phyloP scores from a whole-genome alignment of 352 stramenopile species.

The Phytophthora niederhauseri region DNA sequence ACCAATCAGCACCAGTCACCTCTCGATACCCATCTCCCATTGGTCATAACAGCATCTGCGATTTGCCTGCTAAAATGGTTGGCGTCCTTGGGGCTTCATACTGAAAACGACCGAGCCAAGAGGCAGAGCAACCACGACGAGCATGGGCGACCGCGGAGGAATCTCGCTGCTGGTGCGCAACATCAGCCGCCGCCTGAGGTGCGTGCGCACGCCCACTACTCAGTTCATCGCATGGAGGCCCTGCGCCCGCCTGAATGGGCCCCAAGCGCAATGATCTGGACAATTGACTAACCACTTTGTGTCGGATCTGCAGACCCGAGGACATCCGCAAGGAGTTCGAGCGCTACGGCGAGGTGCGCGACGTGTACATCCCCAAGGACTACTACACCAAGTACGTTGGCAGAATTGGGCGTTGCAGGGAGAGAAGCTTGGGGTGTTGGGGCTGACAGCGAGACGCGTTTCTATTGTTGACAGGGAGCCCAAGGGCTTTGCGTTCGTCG shows the following conservation, averaged over 20 bases:
- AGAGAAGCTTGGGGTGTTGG: background rate
- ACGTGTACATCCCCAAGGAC: conserved; percentile 97
- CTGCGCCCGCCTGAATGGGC: background rate
- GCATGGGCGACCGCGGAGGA: conserved; percentile 62
- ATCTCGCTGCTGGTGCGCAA: conserved; percentile 96
- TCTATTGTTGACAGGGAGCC: conserved; percentile 59
- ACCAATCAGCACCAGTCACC: conserved; percentile 21
- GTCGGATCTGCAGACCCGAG: conserved; percentile 60
- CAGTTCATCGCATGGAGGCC: too few relatives aligned
- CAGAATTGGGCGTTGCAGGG: too few relatives aligned
- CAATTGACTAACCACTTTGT: conserved; percentile 9
- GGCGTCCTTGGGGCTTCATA: conserved; percentile 25
- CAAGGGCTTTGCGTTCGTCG: conserved; percentile 97
- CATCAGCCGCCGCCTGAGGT: conserved; percentile 90
- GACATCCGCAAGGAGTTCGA: conserved; percentile 94
- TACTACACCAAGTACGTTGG: conserved; percentile 88
- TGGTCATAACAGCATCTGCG: conserved; percentile 17
- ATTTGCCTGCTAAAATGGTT: conserved; percentile 34
- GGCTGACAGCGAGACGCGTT: conserved; percentile 3
- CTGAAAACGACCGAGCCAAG: conserved; percentile 32
- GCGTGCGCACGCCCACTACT: conserved; percentile 12
- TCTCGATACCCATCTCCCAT: background rate
- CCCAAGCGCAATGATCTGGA: conserved; percentile 7
- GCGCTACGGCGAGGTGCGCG: conserved; percentile 93
- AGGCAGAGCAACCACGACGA: conserved; percentile 16